A percentile compares a stretch with the other conserved stretches of the same genome.
Conservation (phyloP, 176 grass and related monocot genomes). For the Urochloa ruziziensis region DNA sequence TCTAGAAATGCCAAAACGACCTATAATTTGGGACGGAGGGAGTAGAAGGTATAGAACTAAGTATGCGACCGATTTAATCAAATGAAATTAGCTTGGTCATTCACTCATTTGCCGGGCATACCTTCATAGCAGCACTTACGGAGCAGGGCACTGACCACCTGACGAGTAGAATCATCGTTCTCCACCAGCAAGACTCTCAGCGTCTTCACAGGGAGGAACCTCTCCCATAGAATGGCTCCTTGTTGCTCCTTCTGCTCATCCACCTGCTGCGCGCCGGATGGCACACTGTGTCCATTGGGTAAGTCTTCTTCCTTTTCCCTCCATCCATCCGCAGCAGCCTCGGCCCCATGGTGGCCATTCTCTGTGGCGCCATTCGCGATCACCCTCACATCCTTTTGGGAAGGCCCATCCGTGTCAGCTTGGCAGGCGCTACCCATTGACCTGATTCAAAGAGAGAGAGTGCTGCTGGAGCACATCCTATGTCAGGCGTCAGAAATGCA, state of each 20-base stretch:
- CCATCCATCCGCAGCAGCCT: conserved; percentile 35
- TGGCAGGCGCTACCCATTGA: conserved; percentile 58
- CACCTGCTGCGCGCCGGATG: background rate
- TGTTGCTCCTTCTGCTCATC: conserved; percentile 55
- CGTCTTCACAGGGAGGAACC: conserved; percentile 73
- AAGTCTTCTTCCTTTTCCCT: conserved; percentile 32
- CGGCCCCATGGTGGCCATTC: conserved; percentile 44
- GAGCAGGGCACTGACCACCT: conserved; percentile 79
- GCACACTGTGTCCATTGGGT: conserved; percentile 15
- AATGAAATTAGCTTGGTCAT: background rate
- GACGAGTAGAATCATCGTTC: conserved; percentile 83
- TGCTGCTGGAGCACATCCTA: conserved; percentile 30
- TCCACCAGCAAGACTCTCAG: conserved; percentile 77
- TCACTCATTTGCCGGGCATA: conserved; percentile 31
- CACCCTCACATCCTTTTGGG: conserved; percentile 25
- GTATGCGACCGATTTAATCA: background rate
- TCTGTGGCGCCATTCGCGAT: conserved; percentile 4
- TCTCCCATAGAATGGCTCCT: conserved; percentile 65
- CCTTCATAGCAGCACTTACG: conserved; percentile 90
- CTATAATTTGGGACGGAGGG: no score
- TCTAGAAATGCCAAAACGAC: no score
- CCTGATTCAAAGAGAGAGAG: conserved; percentile 39
- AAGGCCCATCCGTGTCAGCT: conserved; percentile 32
- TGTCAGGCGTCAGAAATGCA: conserved; percentile 31
- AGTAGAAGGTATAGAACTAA: background rate